Evolutionary conservation across 169 alveolate species (phyloP), one percentile per base, ranked within the genome.

Genomic region (Plasmodium cynomolgi): DNA sequence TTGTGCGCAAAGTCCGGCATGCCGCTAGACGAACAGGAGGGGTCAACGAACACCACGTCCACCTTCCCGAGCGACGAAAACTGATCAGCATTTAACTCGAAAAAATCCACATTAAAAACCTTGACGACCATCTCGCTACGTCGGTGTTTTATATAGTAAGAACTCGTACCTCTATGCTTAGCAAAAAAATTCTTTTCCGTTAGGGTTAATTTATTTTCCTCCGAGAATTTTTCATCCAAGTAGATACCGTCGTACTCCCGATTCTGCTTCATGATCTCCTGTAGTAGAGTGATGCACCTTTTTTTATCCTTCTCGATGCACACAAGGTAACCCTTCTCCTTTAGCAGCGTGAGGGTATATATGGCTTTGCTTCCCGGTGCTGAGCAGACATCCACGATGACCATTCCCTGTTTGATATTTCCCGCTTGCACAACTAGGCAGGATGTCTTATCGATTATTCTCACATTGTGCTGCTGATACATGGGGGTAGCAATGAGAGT

Each of bases 351-450:
- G 15, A 81, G 58, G 54, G 81, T 71, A 33, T 37, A 82, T 17
- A 91, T 91, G 37, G 95, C 95, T 71, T 91, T 91, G 56, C 95
- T 91, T 7, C 95, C 95, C 11, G 95, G 95, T 6, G 95, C 83
- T 17, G 95, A 91, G 34, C 95, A 91, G 15, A 91, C 47, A 72
- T 91, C 95, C 15, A 91, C 91, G 75, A 91, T 37, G 17, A 73
- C 77, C 91, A 81, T 91, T 7, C 95, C 95, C 20, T 44, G 58
- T 91, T 91, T 81, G 34, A 91, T 91, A 15, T 91, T 20, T 1
- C 82, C 95, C 50, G 95, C 84, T 20, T 91, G 50, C 15, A 91
- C 95, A 72, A 91, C 95, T 54, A 91, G 41, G 37, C 95, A 81
- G 1, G 95, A 91, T 20, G 92, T 81, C 56, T 91, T 91, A 71